These are phyloP conservation scores for Ascochyta fabae DNA, from an alignment of 2,329 filamentous ascomycete species.

Conservation along the genomic window DNA sequence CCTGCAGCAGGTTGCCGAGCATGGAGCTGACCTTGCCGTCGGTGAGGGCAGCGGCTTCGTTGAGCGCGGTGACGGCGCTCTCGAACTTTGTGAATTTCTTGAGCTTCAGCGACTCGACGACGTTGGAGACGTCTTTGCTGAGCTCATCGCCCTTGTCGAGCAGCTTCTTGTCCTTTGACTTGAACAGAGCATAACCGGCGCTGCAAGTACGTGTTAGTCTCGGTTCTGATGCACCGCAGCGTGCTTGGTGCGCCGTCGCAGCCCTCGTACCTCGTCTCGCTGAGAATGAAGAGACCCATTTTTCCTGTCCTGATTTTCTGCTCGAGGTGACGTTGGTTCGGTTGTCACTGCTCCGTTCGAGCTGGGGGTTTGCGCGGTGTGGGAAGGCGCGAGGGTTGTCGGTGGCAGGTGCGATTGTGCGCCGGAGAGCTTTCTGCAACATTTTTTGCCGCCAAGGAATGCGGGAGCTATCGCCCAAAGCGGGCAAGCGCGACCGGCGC, in stretches of 20 bases:
- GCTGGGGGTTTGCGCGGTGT: constrained; percentile 21
- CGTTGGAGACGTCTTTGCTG: constrained; percentile 79
- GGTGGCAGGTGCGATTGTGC: constrained; percentile 24
- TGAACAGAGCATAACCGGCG: constrained; percentile 97
- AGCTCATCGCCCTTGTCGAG: constrained; percentile 82
- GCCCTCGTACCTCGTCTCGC: constrained; percentile 41
- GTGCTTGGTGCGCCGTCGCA: constrained; percentile 13
- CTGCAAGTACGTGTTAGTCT: constrained; percentile 60
- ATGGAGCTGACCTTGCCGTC: constrained; percentile 95
- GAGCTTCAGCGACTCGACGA: constrained; percentile 90
- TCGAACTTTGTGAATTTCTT: constrained; percentile 98
- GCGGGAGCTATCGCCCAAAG: constrained; percentile 3
- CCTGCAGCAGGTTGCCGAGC: constrained; percentile 80
- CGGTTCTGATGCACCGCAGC: constrained; percentile 1
- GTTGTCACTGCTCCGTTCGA: constrained; percentile 17
- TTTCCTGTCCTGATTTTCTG: constrained; percentile 1
- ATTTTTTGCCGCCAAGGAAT: constrained; percentile 13
- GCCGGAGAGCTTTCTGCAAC: constrained; percentile 10
- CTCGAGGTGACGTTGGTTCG: constrained; percentile 14
- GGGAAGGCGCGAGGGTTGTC: constrained; percentile 21
- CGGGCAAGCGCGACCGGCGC: constrained; percentile 2
- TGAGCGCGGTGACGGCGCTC: constrained; percentile 85
- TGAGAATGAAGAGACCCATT: constrained; percentile 54
- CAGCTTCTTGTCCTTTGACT: constrained; percentile 98
- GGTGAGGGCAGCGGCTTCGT: constrained; percentile 77